Conservation (phyloP, 495 filamentous ascomycete species). For the Thermochaetoides thermophila region DNA sequence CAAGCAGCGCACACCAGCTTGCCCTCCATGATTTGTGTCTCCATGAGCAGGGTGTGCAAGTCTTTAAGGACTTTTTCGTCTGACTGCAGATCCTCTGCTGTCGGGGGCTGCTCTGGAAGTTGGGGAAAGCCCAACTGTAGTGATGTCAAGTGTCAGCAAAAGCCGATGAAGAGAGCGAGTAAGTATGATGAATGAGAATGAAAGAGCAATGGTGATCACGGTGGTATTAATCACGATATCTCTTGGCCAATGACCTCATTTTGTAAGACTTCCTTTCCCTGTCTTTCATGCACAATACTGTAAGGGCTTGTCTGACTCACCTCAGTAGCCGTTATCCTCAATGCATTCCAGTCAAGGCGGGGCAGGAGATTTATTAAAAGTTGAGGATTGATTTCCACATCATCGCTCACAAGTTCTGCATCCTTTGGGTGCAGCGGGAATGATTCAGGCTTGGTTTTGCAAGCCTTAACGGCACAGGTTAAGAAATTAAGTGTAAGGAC, state of each 20-base stretch:
- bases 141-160: background rate
- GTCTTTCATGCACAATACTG: too few relatives aligned
- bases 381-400: constrained; percentile 60
- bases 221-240: background rate
- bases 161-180: background rate
- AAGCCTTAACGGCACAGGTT: constrained; percentile 86
- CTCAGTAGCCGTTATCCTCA: constrained; percentile 62
- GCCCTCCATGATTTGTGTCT: constrained; percentile 78
- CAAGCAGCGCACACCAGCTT: constrained; percentile 84
- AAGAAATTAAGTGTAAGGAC: constrained; percentile 93
- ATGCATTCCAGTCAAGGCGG: constrained; percentile 73
- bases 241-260: too few relatives aligned
- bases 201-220: background rate
- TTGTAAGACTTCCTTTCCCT: too few relatives aligned
- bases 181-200: background rate
- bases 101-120: constrained; percentile 48
- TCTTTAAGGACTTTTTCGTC: constrained; percentile 57
- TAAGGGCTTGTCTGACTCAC: too few relatives aligned
- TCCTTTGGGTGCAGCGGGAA: constrained; percentile 88
- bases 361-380: constrained; percentile 74
- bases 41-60: constrained; percentile 68
- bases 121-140: constrained; percentile 66
- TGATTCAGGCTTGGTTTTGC: constrained; percentile 59
- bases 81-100: constrained; percentile 40
- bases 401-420: constrained; percentile 71